Evolutionary conservation across 768 basidiomycete genomes (phyloP), one percentile per base, ranked within the genome.

Genomic region (Lentinula lateritia): DNA sequence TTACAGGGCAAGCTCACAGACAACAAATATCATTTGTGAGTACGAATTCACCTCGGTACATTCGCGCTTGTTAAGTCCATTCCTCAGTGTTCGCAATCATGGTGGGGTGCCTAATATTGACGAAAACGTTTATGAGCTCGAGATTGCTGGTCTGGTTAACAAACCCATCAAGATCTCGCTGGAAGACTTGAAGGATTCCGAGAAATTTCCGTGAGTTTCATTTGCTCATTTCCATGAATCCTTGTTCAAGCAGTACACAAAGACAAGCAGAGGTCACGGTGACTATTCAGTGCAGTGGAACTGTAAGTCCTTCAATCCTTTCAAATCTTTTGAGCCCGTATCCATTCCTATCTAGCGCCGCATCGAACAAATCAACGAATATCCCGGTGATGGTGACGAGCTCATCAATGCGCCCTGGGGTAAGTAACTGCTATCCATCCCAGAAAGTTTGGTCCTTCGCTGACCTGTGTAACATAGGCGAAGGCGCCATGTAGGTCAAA

Each of bases 221-320:
- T 8, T 45, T 66, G 7, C 50, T 52, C 12, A 10, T 16, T 53
- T 9, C 50, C 28, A 20, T n/a, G 7, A 23, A 5, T 56, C 58
- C 16, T 34, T 50, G 50, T n/a, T 55, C 38, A 59, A 34, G 20
- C 34, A 34, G 9, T 43, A 13, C 39, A 34, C n/a, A 16, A 43
- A 81, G 81, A 3, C 82, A 83, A 70, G 62, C 63, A 3, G 78
- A 81, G 65, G 74, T 83, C 7, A 82, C 82, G 0, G 77, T 82
- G 36, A 83, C 82, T n/a, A 66, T 83, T 16, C 83, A 83, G 66
- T 83, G 83, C 68, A 81, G 78, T 48, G 81, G 83, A 7, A 83
- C 81, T 0, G 67, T 66, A 55, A 43, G 50, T 50, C 18, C 15
- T 28, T 39, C n/a, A 5, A 10, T 18, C 12, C 12, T 20, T 32